Evolutionary conservation across 2,329 filamentous ascomycete species (phyloP), one percentile per base, ranked within the genome.

Genomic region (Tolypocladium album): DNA sequence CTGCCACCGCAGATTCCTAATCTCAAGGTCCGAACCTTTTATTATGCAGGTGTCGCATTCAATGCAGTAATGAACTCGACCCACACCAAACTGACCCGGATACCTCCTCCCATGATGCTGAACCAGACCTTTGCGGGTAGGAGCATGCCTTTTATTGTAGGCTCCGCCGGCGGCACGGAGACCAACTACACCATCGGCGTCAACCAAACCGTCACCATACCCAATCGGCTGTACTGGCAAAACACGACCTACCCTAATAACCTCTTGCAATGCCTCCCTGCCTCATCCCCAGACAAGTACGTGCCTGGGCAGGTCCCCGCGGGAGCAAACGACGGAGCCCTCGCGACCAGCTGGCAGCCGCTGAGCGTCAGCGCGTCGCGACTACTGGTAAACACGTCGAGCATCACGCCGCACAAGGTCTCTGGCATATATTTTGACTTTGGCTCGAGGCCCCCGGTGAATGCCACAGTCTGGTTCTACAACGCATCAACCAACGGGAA

Each of bases 231-330:
- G 24, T 79, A 82, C 60, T 81, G 80, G 61, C 73, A 79, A 27
- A 76, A 77, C 17, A 73, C 78, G 39, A 87, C 86, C 0, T 72
- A 82, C 2, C 66, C 76, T 0, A 80, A 80, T 11, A 89, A 90
- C 68, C 75, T 89, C 36, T 77, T 83, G 0, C 87, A 90, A 72
- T 90, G 87, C 69, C 78, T 76, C 4, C 77, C 83, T 1, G 80
- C 81, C 0, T 70, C 69, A 20, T 83, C 81, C 1, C 68, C 74
- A 0, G 69, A 78, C 45, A 67, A 70, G 2, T 83, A 79, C 66
- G 55, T 43, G 1, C 15, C 55, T 13, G 55, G 55, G 4, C 55
- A 56, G 24, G 22, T 56, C 5, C 38, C 55, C 3, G 22, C 15
- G n/a, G 38, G 36, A 7, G 55, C 36, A 22, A 56, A 56, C 22